Base-by-base conservation (phyloP, 2,329 filamentous ascomycete genomes). In the Pyrenophora seminiperda region DNA sequence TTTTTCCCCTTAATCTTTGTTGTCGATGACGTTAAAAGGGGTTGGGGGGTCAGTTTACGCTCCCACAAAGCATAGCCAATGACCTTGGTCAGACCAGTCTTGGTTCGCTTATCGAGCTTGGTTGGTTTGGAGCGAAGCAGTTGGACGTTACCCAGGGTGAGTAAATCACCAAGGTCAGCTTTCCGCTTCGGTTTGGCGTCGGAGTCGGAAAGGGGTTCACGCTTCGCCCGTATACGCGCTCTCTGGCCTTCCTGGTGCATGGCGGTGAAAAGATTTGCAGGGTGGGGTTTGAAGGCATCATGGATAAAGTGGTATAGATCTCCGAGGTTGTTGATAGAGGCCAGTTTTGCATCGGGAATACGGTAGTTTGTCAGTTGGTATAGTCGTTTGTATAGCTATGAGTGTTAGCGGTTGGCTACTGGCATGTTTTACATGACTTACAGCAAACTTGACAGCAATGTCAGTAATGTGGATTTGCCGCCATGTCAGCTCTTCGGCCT, bases 281-380 rank as follows among this genome's bases (percentile, higher is more conserved):
- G 74, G 46, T 76, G 75, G 1, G 68, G 67, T 33, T 63, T 71
- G 14, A 72, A 68, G 37, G 71, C 68, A 20, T 49, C 53, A 47
- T 66, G 66, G 47, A 77, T 65, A 20, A 67, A 59, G 18, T 64
- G 54, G 52, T 73, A 74, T 11, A 79, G 61, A 36, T 73, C 69
- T 19, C 61, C 64, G 13, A 77, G 65, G 9, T 72, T 75, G 19
- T 56, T 58, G 45, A 68, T 54, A 13, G 62, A 58, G 34, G 70
- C 63, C 17, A 95, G 81, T 59, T 82, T 81, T 38, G 83, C 78
- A 73, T 97, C 93, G 13, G 88, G 79, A 58, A 96, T 79, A 51
- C 84, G 82, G 54, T 86, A 83, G 53, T 90, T 90, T n/a, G 88
- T 92, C 53, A 96, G 79, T 71, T 94, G 89, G 71, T 88, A 84